Evolutionary conservation across 2,329 filamentous ascomycete genomes (phyloP), one percentile per base, ranked within the genome.

Genomic region (Macroventuria anomochaeta): DNA sequence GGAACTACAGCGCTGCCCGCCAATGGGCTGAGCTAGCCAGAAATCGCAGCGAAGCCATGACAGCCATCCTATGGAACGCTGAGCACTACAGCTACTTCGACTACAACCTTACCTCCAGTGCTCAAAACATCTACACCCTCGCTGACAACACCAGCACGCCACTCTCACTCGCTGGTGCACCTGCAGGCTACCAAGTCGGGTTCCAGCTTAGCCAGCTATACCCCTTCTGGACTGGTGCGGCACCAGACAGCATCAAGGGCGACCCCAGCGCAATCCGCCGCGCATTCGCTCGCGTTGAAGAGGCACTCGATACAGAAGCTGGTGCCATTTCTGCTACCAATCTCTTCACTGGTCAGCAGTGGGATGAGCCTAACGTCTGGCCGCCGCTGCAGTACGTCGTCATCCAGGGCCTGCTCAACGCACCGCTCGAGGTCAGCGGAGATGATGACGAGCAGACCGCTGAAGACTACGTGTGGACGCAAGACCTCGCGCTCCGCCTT

Each of bases 311-410:
- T 10, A 68, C 72, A 25, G 79, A 80, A 11, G 70, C 73, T 0
- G 86, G 87, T 29, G 85, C 81, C 29, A 83, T 88, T 37, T 79
- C 85, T 2, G 83, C 86, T 0, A 87, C 85, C 3, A 88, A 88
- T 64, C 75, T 85, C 51, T 64, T 71, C 38, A 84, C 85, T 0
- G 83, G 82, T 12, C 82, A 89, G 76, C 86, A 89, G 67, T 89
- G 87, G 87, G 87, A 89, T 49, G 81, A 88, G 68, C 86, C 86
- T 0, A 88, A 85, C 62, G 86, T 88, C 21, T 89, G 87, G 87
- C 86, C 87, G 10, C 85, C 86, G 3, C 78, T 88, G 42, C 83
- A 85, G 76, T 84, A 89, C 70, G 78, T 86, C 36, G 75, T 88
- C 21, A 88, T 88, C 76, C 69, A 83, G 32, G 85, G 84, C 6